Evolutionary conservation across 169 alveolate genomes (phyloP), one percentile per base, ranked within the genome.

Genomic region (Cryptosporidium tyzzeri): DNA sequence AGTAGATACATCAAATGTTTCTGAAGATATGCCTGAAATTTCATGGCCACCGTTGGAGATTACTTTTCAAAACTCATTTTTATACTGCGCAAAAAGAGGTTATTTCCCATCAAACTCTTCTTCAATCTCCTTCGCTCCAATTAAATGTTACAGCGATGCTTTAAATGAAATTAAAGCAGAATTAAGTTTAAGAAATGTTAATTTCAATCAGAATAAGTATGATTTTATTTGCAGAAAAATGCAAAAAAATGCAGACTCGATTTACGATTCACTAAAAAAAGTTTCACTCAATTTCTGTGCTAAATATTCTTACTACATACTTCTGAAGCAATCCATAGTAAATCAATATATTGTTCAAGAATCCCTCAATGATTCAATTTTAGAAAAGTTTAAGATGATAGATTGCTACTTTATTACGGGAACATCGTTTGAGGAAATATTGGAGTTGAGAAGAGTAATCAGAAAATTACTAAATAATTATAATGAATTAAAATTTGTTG

Each of bases 21-120:
- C 71, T 70, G 95, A 91, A 62, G 95, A 91, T 33, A 71, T 93
- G 12, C 95, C 95, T 14, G 86, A 91, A 39, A 67, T 73, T 45
- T 51, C 44, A 33, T 93, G 95, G 95, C 95, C 95, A 26, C 44
- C 75, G 16, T 73, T 59, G 23, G 84, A 86, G 3, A 89, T 69
- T 12, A 91, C 92, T 23, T 92, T 92, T 85, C 75, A 84, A 37
- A 85, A 84, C 10, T 91, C 95, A 45, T 61, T 92, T 65, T 67
- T 92, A 18, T 91, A 85, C 69, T 73, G 94, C 84, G 73, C 85
- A 26, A 91, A 84, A 37, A 70, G 71, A 55, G 93, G 92, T 14
- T 92, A 85, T 65, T 92, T 92, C 92, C 92, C 93, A 48, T 62
- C 84, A 35, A 85, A 92, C 41, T 91, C 94, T 16, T 62, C 39